Evolutionary conservation across 345 rosid species (phyloP), one percentile per base, ranked within the genome.

Genomic region (Salix dunnii): DNA sequence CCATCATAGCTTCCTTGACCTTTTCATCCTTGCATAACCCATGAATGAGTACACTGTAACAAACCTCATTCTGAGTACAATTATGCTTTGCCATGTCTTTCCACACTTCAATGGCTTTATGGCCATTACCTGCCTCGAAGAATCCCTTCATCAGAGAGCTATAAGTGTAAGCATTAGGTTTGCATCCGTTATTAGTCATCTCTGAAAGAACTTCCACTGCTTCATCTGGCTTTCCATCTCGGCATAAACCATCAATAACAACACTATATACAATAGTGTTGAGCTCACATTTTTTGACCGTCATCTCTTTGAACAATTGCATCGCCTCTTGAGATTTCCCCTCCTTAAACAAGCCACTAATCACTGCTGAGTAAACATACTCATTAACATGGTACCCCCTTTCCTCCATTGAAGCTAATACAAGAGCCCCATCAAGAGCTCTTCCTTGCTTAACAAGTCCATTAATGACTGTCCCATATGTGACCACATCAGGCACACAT

Each of bases 111-210:
- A 91, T 33, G 25, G 99, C 99, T 80, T 87, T 88, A 74, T 82
- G 87, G 63, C 89, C 76, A 43, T 85, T 84, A 72, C 92, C 91
- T 0, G 70, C 66, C 83, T 78, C 88, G 74, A 93, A 92, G 77
- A 85, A 93, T 70, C 97, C 98, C 85, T 81, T 92, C 90, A 96
- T 89, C 82, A 96, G 72, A 62, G 97, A 93, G 89, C 99, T 96
- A 73, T 89, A 93, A 48, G 97, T 87, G 81, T 86, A 90, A 40
- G 85, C 96, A 89, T 93, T 96, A 0, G 98, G 96, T 33, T 74
- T 76, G 78, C 91, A 89, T 23, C 92, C 91, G 42, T 80, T 87
- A 60, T 65, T 82, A 21, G 70, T 79, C 97, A 96, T 93, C 42
- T 84, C 92, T 35, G 28, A 40, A 60, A 93, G 76, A 81, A 91